Evolutionary conservation across 2,329 filamentous ascomycete genomes (phyloP).

Genomic region (Plectosphaerella sp.): DNA sequence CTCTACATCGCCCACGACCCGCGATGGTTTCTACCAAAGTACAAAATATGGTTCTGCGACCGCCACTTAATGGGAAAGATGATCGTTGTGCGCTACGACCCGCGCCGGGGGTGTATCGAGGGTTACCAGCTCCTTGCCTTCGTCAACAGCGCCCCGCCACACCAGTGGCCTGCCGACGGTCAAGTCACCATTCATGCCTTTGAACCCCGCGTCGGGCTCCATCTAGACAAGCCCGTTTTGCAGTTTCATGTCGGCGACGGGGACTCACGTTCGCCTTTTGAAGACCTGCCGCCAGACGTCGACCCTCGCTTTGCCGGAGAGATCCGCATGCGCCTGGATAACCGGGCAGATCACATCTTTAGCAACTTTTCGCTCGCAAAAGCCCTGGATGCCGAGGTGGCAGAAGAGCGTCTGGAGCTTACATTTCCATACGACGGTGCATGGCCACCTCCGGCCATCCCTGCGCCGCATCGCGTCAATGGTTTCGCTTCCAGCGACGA

Average conservation of each 20-base stretch:
- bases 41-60: slow-evolving; percentile 86
- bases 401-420: slow-evolving; percentile 21
- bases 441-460: slow-evolving; percentile 74
- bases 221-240: slow-evolving; percentile 70
- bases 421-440: slow-evolving; percentile 47
- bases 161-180: slow-evolving; percentile 61
- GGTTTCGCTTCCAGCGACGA: slow-evolving; percentile 21
- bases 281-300: neutral
- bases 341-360: slow-evolving; percentile 46
- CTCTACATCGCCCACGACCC: slow-evolving; percentile 73
- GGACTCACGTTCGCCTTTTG: neutral
- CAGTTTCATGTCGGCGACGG: slow-evolving; percentile 37
- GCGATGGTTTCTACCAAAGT: slow-evolving; percentile 76
- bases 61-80: slow-evolving; percentile 68
- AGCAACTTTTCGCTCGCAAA: slow-evolving; percentile 66
- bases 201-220: slow-evolving; percentile 63
- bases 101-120: slow-evolving; percentile 69
- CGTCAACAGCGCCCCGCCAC: slow-evolving; percentile 40
- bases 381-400: slow-evolving; percentile 31
- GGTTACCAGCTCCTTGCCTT: slow-evolving; percentile 72
- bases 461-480: slow-evolving; percentile 45
- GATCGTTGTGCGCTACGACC: slow-evolving; percentile 73
- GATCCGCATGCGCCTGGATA: slow-evolving; percentile 47
- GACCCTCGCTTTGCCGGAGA: slow-evolving; percentile 41
- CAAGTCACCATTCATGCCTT: slow-evolving; percentile 70